Evolutionary conservation across 495 filamentous ascomycete species (phyloP), one percentile per base, ranked within the genome.

Genomic region (Trichoderma erinaceum): DNA sequence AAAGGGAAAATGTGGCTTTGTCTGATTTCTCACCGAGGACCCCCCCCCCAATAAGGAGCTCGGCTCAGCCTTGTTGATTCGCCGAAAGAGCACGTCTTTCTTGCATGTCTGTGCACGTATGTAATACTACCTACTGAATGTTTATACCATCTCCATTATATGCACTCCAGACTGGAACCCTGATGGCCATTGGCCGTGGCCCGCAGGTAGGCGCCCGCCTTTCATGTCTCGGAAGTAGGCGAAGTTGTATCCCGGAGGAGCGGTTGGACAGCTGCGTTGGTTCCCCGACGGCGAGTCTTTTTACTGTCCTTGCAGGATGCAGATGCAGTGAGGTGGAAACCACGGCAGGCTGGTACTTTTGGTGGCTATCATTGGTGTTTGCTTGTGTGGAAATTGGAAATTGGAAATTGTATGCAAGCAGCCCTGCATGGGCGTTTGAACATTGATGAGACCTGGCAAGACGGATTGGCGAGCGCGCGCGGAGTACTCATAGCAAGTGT

Each of bases 141-240:
- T 11, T 11, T 16, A 44, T 10, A 46, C 12, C 12, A 46, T 12
- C 29, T 29, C 29, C 29, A 29, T 56, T 25, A 0, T 56, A 11
- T 11, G 50, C 29, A 29, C 29, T 56, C 8, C n/a, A 56, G 4
- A 25, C n/a, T 61, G 56, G 8, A 61, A 61, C 23, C 23, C 27
- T 27, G 4, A 23, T 61, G 56, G 23, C 56, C 25, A n/a, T 61
- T 61, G 56, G 56, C 23, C 12, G 25, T 29, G 8, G 3, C 56
- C 56, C 35, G 56, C 56, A 61, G 25, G 13, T 61, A 61, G 16
- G 56, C 56, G 56, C 56, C 56, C 56, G 56, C 27, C 27, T 56
- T 25, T 25, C n/a, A 1, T 56, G 50, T 25, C 50, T 56, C 50
- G 50, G 50, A 56, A 56, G 50, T 23, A 56, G 18, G 50, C 50